Conservation (phyloP, 2,329 filamentous ascomycete species). For the Trichoderma afroharzianum region DNA sequence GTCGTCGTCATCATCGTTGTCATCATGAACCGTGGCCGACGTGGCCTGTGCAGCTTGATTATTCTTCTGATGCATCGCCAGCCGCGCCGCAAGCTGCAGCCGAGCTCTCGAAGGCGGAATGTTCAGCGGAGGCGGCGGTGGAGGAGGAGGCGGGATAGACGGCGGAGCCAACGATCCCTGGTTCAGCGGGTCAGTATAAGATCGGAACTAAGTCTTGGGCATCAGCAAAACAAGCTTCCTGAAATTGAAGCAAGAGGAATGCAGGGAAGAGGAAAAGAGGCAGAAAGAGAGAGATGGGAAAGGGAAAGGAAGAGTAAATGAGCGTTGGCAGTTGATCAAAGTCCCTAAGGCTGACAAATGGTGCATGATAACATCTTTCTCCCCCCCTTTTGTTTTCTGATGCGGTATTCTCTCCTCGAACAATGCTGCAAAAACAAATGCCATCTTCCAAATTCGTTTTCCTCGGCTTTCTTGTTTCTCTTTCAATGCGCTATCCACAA, state of each 20-base stretch:
- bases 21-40: constrained; percentile 38
- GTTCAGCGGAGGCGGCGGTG: constrained; percentile 76
- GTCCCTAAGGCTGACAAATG: constrained; percentile 23
- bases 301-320: constrained; percentile 10
- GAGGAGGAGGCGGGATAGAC: constrained; percentile 56
- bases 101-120: constrained; percentile 83
- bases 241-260: background rate
- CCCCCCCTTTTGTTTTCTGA: constrained; percentile 20
- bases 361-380: constrained; percentile 1
- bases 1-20: constrained; percentile 41
- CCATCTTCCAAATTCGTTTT: constrained; percentile 2
- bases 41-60: constrained; percentile 46
- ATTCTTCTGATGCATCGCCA: constrained; percentile 71
- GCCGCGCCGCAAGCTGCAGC: constrained; percentile 81
- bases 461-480: constrained; percentile 11
- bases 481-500: constrained; percentile 15
- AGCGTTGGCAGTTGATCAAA: constrained; percentile 12
- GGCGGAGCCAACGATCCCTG: constrained; percentile 52
- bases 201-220: constrained; percentile 47
- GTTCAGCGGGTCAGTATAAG: constrained; percentile 55
- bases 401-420: constrained; percentile 1
- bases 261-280: background rate
- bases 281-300: constrained; percentile 5
- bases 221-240: constrained; percentile 18
- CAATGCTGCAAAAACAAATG: constrained; percentile 11